phyloP scores from a whole-genome alignment of 2,329 filamentous ascomycete genomes.

The Paecilomyces sp. region DNA sequence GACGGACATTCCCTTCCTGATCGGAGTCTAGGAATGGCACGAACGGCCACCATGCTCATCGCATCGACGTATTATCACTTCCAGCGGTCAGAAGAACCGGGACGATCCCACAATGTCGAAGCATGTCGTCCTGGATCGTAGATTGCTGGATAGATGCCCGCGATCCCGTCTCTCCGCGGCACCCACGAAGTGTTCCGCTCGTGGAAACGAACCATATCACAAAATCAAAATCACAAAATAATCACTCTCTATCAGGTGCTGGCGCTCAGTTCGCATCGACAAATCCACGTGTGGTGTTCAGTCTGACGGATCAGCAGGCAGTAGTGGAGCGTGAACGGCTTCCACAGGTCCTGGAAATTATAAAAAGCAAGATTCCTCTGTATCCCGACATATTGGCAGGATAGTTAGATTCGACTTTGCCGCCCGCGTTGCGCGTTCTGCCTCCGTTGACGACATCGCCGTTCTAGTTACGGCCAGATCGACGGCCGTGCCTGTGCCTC shows the following conservation, averaged over 20 bases:
- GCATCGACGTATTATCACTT: not conserved
- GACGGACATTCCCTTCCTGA: not conserved
- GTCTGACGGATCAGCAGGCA: not conserved
- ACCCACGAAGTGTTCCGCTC: not conserved
- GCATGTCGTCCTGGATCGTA: not conserved
- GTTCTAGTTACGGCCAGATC: not conserved
- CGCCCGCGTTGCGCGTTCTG: not conserved
- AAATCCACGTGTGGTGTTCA: not conserved
- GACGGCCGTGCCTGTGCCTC: not conserved
- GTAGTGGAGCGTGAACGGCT: not conserved
- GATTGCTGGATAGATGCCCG: not conserved
- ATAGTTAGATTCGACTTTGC: not conserved
- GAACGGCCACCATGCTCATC: not conserved
- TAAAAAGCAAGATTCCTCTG: not conserved
- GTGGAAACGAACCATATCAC: not conserved
- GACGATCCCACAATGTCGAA: not conserved
- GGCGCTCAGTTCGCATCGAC: not conserved
- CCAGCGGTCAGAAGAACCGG: not conserved
- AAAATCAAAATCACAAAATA: not conserved
- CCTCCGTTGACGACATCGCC: not conserved
- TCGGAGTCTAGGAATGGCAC: not conserved
- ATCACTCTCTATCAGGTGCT: not conserved
- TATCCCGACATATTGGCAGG: not conserved
- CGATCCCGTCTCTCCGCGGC: not conserved
- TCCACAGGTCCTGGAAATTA: not conserved